phyloP scores from a whole-genome alignment of 2,329 filamentous ascomycete species.

The Aureobasidium namibiae region DNA sequence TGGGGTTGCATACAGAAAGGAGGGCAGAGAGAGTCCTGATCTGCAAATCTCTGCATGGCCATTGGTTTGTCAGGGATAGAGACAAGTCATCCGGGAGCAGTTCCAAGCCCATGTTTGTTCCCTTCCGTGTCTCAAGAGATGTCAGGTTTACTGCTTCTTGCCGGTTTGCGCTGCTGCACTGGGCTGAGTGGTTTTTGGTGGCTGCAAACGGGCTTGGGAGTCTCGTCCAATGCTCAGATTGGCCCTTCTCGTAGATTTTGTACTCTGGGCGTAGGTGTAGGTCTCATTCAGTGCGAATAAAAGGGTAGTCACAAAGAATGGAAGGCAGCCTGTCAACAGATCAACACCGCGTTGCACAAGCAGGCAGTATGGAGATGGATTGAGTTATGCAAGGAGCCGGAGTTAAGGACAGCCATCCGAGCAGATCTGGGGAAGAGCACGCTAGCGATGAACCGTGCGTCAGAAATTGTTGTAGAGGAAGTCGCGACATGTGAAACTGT shows the following conservation, averaged over 20 bases:
- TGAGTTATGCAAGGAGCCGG: slow-evolving; percentile 7
- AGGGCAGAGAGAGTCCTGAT: slow-evolving; percentile 39
- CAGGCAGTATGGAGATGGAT: neutral
- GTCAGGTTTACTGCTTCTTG: neutral
- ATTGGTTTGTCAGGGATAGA: slow-evolving; percentile 28
- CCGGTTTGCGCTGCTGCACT: neutral
- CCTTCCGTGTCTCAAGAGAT: neutral
- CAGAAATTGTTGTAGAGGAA: slow-evolving; percentile 9
- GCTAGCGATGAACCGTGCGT: slow-evolving; percentile 7
- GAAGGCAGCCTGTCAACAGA: neutral
- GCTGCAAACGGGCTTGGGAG: neutral
- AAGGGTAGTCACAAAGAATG: neutral
- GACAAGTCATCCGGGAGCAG: slow-evolving; percentile 32
- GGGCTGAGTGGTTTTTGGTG: neutral
- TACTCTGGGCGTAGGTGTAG: neutral
- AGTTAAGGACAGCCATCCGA: neutral
- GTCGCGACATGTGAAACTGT: neutral
- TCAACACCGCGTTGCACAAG: slow-evolving; percentile 10
- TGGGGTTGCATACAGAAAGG: slow-evolving; percentile 31
- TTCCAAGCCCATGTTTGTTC: slow-evolving; percentile 7
- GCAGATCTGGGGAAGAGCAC: slow-evolving; percentile 6
- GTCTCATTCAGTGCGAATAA: too few relatives aligned
- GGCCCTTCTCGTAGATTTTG: neutral
- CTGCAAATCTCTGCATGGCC: slow-evolving; percentile 37
- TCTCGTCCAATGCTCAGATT: neutral